phyloP scores from a whole-genome alignment of 1,139 yeast species.

The Martiniozyma asiatica region DNA sequence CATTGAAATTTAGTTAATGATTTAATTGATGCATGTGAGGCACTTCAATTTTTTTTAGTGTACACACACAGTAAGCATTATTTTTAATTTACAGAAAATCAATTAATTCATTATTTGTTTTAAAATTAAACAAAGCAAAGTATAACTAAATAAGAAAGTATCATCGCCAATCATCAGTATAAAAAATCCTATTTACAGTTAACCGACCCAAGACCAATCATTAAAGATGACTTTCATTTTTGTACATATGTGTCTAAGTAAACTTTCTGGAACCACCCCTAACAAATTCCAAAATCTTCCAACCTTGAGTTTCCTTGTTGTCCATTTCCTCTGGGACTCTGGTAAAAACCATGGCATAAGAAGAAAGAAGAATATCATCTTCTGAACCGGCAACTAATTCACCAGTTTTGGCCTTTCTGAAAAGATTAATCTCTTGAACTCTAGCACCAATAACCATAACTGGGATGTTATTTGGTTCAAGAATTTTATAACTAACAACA shows the following conservation, averaged over 20 bases:
- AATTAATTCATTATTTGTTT: too few species aligned
- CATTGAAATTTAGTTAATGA: too few species aligned
- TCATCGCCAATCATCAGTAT: too few species aligned
- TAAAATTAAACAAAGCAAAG: too few species aligned
- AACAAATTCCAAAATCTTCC: constrained; percentile 93
- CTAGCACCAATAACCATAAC: constrained; percentile 91
- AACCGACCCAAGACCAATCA: too few species aligned
- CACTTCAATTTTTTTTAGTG: too few species aligned
- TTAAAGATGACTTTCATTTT: too few species aligned
- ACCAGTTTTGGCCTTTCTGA: constrained; percentile 81
- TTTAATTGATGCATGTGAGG: too few species aligned
- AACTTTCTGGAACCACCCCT: constrained; percentile 88
- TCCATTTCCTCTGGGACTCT: constrained; percentile 87
- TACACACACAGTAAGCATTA: too few species aligned
- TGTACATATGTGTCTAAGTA: constrained; percentile 45
- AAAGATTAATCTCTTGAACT: constrained; percentile 90
- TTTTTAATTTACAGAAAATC: too few species aligned
- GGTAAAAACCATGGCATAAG: constrained; percentile 93
- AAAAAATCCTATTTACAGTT: too few species aligned
- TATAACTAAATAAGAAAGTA: too few species aligned
- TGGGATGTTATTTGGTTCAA: constrained; percentile 89
- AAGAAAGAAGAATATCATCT: constrained; percentile 82
- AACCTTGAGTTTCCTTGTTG: constrained; percentile 86
- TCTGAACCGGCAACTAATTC: constrained; percentile 95
- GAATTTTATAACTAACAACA: constrained; percentile 73